Conservation (phyloP, 768 basidiomycete genomes). For the Lentinus tigrinus region DNA sequence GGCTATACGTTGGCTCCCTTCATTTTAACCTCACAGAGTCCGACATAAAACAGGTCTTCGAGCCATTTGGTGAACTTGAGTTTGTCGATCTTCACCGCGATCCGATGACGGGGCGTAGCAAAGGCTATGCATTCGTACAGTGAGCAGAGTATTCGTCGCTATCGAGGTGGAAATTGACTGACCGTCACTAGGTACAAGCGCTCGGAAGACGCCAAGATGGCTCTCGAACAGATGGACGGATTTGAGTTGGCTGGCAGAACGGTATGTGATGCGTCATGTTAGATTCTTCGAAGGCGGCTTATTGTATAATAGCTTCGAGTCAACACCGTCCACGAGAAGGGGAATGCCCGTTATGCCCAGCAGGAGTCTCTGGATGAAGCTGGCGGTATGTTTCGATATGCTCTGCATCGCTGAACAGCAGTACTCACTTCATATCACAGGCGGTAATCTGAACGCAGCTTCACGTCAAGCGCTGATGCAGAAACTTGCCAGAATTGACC, state of each 20-base stretch:
- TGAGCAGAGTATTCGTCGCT: conserved; percentile 38
- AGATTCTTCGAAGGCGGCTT: conserved; percentile 19
- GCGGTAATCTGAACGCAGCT: conserved; percentile 96
- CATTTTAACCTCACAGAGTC: conserved; percentile 97
- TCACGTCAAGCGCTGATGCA: conserved; percentile 99
- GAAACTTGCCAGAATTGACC: conserved; percentile 96
- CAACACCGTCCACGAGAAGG: conserved; percentile 92
- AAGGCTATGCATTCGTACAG: conserved; percentile 98
- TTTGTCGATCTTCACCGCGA: conserved; percentile 98
- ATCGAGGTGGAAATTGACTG: neutral
- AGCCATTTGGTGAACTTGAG: conserved; percentile 96
- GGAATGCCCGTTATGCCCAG: conserved; percentile 69
- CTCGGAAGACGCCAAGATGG: conserved; percentile 93
- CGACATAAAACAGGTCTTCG: conserved; percentile 98
- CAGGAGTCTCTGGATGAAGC: conserved; percentile 86
- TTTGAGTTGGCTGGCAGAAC: conserved; percentile 96
- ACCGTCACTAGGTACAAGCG: conserved; percentile 68
- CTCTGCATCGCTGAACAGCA: neutral
- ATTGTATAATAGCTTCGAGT: conserved; percentile 63
- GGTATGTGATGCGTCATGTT: conserved; percentile 43
- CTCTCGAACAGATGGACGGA: conserved; percentile 97
- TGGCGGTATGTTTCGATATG: conserved; percentile 56
- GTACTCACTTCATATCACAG: conserved; percentile 38
- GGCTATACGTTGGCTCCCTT: conserved; percentile 94
- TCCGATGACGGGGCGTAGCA: conserved; percentile 91